phyloP scores from a whole-genome alignment of 441 rosid species.

The Pelargonium myrrhifolium region DNA sequence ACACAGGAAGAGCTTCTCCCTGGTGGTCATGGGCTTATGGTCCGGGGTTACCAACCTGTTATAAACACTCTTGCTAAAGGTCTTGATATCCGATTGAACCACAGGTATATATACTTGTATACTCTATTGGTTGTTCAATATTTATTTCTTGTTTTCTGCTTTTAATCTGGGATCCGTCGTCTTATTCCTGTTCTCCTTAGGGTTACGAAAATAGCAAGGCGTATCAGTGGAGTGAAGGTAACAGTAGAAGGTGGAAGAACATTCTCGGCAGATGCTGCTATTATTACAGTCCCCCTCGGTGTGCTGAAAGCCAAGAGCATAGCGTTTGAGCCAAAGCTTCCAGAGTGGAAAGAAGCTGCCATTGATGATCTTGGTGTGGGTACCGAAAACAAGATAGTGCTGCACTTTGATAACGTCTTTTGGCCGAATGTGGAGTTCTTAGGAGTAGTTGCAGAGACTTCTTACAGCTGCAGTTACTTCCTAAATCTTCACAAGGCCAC shows the following conservation, averaged over 20 bases:
- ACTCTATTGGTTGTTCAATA: neutral
- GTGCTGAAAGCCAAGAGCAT: conserved; percentile 64
- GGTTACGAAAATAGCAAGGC: conserved; percentile 59
- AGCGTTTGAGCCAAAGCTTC: conserved; percentile 75
- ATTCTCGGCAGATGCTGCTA: conserved; percentile 78
- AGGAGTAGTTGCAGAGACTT: conserved; percentile 85
- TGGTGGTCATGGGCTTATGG: conserved; percentile 98
- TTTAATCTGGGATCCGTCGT: conserved; percentile 2
- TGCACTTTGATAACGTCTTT: conserved; percentile 78
- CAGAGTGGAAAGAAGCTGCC: conserved; percentile 87
- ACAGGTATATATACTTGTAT: conserved; percentile 40
- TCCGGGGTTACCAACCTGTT: conserved; percentile 85
- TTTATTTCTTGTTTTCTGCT: neutral
- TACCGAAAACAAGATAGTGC: conserved; percentile 75
- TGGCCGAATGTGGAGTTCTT: conserved; percentile 98
- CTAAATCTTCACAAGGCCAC: conserved; percentile 94
- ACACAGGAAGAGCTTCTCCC: conserved; percentile 83
- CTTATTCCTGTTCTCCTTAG: conserved; percentile 27
- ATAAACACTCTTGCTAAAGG: conserved; percentile 93
- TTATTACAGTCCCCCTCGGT: conserved; percentile 79
- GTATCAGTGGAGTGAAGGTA: conserved; percentile 66
- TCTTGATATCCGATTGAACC: conserved; percentile 69
- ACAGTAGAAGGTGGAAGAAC: conserved; percentile 61
- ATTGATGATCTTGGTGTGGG: conserved; percentile 84
- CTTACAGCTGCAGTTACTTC: conserved; percentile 89